These are phyloP conservation scores for Termitomyces sp. DNA, from an alignment of 768 basidiomycete genomes.

Conservation along the genomic window DNA sequence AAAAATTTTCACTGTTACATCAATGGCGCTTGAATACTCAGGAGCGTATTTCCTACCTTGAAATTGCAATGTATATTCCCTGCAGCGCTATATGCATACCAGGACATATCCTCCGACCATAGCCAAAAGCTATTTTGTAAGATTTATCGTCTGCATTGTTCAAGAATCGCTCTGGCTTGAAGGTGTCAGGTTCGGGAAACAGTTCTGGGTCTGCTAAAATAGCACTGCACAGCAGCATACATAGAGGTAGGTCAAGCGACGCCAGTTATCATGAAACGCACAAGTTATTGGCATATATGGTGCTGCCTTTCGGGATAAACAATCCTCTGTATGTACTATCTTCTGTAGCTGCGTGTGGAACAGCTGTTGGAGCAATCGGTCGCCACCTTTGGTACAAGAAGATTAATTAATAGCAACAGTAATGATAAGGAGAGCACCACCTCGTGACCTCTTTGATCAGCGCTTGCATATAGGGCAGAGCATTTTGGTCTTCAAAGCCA, in stretches of 20 bases:
- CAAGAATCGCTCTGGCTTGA: slow-evolving; percentile 36
- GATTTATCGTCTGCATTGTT: slow-evolving; percentile 18
- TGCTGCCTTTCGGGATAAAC: slow-evolving; percentile 33
- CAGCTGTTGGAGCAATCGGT: slow-evolving; percentile 21
- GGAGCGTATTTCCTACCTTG: slow-evolving; percentile 9
- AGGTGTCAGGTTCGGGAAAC: slow-evolving; percentile 28
- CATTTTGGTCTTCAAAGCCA: slow-evolving; percentile 23
- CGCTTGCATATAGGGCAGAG: slow-evolving; percentile 2
- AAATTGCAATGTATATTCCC: slow-evolving; percentile 26
- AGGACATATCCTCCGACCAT: slow-evolving; percentile 33
- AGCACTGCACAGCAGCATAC: neutral
- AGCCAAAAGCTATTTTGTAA: slow-evolving; percentile 31
- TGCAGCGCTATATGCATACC: slow-evolving; percentile 29
- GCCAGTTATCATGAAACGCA: slow-evolving; percentile 7
- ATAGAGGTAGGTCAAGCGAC: neutral
- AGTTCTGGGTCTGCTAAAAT: slow-evolving; percentile 12
- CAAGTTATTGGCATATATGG: slow-evolving; percentile 30
- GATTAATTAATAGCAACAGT: too few species aligned
- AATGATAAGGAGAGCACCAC: neutral
- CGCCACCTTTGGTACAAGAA: slow-evolving; percentile 3
- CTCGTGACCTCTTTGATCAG: slow-evolving; percentile 2
- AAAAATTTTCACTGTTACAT: neutral
- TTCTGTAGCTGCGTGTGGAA: slow-evolving; percentile 28
- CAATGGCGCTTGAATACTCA: neutral
- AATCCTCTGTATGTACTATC: slow-evolving; percentile 31